Percentiles rank a stretch among this genome's conserved stretches.
These are phyloP conservation scores for Solanum hybrid DNA, from an alignment of 305 asterid species.

Conservation along the genomic window DNA sequence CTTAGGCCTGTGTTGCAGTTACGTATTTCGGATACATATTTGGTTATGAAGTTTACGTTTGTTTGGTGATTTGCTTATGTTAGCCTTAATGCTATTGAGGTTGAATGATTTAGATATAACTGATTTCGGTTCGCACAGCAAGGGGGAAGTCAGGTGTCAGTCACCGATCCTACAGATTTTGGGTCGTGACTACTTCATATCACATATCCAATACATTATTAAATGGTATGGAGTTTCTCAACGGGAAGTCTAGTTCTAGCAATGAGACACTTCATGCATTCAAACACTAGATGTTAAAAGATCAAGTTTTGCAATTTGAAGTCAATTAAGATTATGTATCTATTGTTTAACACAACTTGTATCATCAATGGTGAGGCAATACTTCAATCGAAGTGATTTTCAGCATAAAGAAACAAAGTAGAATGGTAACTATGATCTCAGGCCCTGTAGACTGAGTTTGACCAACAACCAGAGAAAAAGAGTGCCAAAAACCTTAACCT, in stretches of 20 bases:
- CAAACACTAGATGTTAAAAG: neutral
- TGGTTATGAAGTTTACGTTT: neutral
- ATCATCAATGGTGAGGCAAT: neutral
- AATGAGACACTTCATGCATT: neutral
- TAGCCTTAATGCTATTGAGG: neutral
- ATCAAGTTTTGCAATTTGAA: neutral
- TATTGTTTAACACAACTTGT: neutral
- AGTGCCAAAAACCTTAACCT: neutral
- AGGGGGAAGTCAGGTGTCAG: neutral
- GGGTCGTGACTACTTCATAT: neutral
- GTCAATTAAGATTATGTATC: neutral
- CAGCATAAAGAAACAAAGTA: neutral
- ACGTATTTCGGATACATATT: neutral
- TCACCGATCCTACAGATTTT: neutral
- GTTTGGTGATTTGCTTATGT: neutral
- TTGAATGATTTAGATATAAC: neutral
- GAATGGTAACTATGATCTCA: neutral
- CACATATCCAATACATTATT: neutral
- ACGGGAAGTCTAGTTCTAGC: neutral
- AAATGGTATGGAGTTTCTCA: neutral
- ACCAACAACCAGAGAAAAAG: neutral
- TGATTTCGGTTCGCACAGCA: neutral
- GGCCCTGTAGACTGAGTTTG: neutral
- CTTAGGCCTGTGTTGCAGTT: neutral
- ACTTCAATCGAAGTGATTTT: neutral